phyloP scores from a whole-genome alignment of 371 early-diverging fungal genomes.

The Nematocida sp. region DNA sequence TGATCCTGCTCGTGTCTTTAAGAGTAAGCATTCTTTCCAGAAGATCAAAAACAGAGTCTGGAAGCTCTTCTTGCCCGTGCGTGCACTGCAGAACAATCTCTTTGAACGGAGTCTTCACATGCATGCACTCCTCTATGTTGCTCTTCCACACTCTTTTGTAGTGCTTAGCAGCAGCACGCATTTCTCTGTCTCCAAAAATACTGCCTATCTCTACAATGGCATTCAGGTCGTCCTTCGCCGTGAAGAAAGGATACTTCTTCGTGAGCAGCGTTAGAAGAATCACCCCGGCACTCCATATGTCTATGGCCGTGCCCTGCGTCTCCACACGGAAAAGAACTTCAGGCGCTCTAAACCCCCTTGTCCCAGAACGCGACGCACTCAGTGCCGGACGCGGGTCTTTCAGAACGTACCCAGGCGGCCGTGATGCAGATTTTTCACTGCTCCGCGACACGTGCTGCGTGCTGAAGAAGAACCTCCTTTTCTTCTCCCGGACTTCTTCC shows the following conservation, averaged over 20 bases:
- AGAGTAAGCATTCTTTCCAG: constrained; percentile 63
- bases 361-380: constrained; percentile 86
- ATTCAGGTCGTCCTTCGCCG: constrained; percentile 76
- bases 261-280: constrained; percentile 75
- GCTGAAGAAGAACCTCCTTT: constrained; percentile 38
- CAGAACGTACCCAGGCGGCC: constrained; percentile 64
- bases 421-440: neutral
- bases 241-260: constrained; percentile 82
- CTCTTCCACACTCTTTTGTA: constrained; percentile 64
- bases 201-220: constrained; percentile 78
- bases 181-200: constrained; percentile 74
- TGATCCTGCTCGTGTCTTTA: constrained; percentile 56
- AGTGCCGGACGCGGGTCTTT: constrained; percentile 68
- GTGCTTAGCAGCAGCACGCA: constrained; percentile 67
- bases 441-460: neutral
- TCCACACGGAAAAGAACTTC: constrained; percentile 80
- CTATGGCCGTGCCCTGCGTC: constrained; percentile 75
- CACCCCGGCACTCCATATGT: constrained; percentile 89
- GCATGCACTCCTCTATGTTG: constrained; percentile 61
- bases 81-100: constrained; percentile 45
- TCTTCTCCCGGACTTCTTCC: constrained; percentile 6
- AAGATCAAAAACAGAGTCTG: constrained; percentile 58
- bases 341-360: constrained; percentile 89
- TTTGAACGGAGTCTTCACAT: constrained; percentile 62
- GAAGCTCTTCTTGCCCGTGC: constrained; percentile 40